Conservation (phyloP, 1,284 basidiomycete genomes). For the Amylostereum areolatum region DNA sequence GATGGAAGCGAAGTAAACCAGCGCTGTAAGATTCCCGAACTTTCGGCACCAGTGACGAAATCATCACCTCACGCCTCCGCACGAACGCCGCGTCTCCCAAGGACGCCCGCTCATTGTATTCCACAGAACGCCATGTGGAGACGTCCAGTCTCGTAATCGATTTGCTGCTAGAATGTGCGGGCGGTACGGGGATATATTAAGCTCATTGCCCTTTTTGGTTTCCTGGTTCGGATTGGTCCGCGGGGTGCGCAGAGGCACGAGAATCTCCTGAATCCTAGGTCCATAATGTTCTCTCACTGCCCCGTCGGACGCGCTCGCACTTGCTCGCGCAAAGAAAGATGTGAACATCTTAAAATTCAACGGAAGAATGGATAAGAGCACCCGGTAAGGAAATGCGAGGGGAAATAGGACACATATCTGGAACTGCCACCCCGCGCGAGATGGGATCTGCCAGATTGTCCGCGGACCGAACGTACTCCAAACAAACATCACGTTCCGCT, state of each 20-base stretch:
- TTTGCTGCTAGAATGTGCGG: neutral
- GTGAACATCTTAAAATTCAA: neutral
- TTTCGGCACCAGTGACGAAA: neutral
- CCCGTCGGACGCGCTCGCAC: neutral
- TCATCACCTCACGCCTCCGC: neutral
- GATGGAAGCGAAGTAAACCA: neutral
- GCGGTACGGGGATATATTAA: neutral
- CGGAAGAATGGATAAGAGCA: neutral
- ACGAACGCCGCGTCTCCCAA: neutral
- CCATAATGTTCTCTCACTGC: neutral
- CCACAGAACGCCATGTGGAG: neutral
- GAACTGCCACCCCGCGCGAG: constrained; percentile 20
- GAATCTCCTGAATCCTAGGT: neutral
- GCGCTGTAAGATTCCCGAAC: neutral
- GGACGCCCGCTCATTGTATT: neutral
- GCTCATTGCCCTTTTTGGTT: neutral
- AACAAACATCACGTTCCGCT: constrained; percentile 18
- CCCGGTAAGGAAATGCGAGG: neutral
- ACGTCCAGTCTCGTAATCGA: neutral
- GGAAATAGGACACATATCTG: neutral
- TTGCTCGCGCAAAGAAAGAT: neutral
- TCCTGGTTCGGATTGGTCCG: neutral
- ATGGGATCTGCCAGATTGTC: constrained; percentile 28
- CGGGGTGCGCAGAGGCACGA: neutral
- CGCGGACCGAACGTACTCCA: constrained; percentile 23